Evolutionary conservation across 148 eudicot genomes (phyloP).

Genomic region (Persicaria tinctoria): DNA sequence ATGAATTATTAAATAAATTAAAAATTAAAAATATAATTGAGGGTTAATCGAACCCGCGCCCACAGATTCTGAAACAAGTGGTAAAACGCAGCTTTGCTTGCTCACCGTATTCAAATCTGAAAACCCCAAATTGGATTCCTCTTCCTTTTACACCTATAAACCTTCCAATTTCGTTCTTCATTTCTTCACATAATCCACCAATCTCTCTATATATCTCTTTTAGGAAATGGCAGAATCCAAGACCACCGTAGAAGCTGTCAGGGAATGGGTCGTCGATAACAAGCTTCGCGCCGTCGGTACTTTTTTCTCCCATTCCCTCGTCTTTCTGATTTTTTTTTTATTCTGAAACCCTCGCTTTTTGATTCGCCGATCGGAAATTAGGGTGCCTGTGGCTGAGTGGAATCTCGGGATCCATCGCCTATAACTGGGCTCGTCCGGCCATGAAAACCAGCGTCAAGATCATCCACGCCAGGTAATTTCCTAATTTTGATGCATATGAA

Average conservation of each 20-base stretch:
- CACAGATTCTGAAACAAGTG: neutral
- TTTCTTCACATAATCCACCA: neutral
- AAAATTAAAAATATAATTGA: no score
- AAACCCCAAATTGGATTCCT: neutral
- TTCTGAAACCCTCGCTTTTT: neutral
- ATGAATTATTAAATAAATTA: no score
- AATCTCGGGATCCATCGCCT: slow-evolving; percentile 52
- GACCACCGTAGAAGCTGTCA: slow-evolving; percentile 29
- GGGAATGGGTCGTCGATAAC: slow-evolving; percentile 65
- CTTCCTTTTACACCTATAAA: neutral
- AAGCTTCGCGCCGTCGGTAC: slow-evolving; percentile 59
- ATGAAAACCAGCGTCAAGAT: slow-evolving; percentile 72
- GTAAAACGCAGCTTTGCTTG: neutral
- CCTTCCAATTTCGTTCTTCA: neutral
- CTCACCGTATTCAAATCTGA: neutral
- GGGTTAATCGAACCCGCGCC: neutral
- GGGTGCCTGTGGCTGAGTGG: slow-evolving; percentile 60
- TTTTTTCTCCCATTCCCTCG: neutral
- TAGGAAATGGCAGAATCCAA: slow-evolving; percentile 41
- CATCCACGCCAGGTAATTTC: slow-evolving; percentile 55
- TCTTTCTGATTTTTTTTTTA: neutral
- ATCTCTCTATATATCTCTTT: neutral
- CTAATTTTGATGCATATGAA: no score
- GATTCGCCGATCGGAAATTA: slow-evolving; percentile 4
- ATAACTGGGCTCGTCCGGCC: slow-evolving; percentile 62